Evolutionary conservation across 768 basidiomycete genomes (phyloP).

Genomic region (Mycena indigotica): DNA sequence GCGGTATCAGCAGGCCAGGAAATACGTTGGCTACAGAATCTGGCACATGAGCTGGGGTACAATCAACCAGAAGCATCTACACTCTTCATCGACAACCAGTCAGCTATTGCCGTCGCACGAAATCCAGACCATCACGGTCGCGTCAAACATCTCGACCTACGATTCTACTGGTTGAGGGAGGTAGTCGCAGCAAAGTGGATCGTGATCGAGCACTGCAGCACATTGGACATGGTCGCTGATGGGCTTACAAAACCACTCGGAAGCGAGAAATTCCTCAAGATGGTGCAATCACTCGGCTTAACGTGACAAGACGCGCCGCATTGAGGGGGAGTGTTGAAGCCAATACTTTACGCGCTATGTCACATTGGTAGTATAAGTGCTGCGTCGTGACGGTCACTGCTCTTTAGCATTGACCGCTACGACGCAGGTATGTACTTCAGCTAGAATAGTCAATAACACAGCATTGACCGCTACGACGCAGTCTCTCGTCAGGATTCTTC

Average conservation of each 20-base stretch:
- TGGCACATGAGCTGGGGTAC: conserved; percentile 32
- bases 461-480: no score
- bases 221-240: conserved; percentile 28
- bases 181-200: conserved; percentile 19
- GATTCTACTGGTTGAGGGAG: conserved; percentile 29
- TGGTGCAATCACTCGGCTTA: not conserved
- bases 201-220: conserved; percentile 13
- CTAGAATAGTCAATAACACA: no score
- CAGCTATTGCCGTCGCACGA: conserved; percentile 34
- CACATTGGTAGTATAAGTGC: no score
- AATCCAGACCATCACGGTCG: conserved; percentile 39
- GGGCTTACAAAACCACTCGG: conserved; percentile 26
- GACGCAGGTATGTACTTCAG: no score
- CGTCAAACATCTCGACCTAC: conserved; percentile 33
- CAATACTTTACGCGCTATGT: no score
- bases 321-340: no score
- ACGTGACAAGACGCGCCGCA: no score
- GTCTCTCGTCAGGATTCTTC: not conserved
- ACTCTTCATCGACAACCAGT: conserved; percentile 40
- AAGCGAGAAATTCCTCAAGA: conserved; percentile 8
- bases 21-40: conserved; percentile 33
- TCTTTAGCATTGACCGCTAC: no score
- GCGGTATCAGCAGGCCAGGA: conserved; percentile 34
- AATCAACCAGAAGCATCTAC: conserved; percentile 21
- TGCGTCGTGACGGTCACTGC: no score